Evolutionary conservation across 148 eudicot species (phyloP), one percentile per base, ranked within the genome.

Genomic region (Polygonum maritimum): DNA sequence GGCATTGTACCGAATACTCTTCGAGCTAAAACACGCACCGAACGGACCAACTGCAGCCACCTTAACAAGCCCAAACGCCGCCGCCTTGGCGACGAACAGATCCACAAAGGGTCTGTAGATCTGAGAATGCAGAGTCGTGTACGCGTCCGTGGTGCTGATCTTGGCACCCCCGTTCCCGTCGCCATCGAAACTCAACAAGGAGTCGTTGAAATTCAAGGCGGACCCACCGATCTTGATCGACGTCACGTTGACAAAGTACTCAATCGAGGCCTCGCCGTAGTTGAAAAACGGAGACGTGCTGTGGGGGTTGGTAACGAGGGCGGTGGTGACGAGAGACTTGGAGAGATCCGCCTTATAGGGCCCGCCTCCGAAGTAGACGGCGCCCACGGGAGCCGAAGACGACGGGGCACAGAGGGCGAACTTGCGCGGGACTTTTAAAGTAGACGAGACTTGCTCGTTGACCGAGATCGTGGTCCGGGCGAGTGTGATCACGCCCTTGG

Each of bases 291-390:
- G 79, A 77, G 79, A 36, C 2, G 74, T 77, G 63, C 74, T 77
- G 16, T 8, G 9, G 9, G 79, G 79, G 63, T 77, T 77, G 7
- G 48, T 19, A 4, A 77, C 62, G 7, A 76, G 74, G 0, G 73
- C 57, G 22, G 79, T 77, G 69, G 44, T 48, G 8, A 69, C 45
- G 5, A 77, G 38, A 0, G n/a, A 69, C 11, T 45, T 77, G 0
- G 79, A 77, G 69, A 76, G 70, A 39, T 82, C 83, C 6, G n/a
- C 1, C 6, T 13, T 60, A 18, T 87, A 85, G 0, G 90, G 88
- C 5, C 88, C 88, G 2, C 86, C 82, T 0, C 92, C 90, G 31
- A 89, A 89, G 52, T 80, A 86, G 0, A 85, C 48, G 7, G 75
- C 83, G 12, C 90, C 90, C 3, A 76, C 83, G 15, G 45, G 3